A percentile compares a stretch with the other conserved stretches of the same genome.
These are phyloP conservation scores for Cadophora sp. DNA, from an alignment of 2,329 filamentous ascomycete species.

Conservation along the genomic window DNA sequence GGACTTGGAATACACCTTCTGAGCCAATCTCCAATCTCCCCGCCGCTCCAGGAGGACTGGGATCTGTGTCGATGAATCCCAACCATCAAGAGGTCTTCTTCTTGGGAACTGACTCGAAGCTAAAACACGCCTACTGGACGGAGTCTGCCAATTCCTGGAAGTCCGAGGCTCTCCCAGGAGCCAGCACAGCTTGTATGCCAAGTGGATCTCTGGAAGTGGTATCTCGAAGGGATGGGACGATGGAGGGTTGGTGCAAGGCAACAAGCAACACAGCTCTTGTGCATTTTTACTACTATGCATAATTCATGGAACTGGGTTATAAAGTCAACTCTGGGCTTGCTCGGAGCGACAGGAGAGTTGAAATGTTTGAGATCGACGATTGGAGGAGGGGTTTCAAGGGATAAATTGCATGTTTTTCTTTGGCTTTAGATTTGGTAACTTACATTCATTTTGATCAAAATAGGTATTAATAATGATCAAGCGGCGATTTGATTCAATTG, in stretches of 20 bases:
- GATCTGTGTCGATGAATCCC: not conserved
- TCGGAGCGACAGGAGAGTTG: not conserved
- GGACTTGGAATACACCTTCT: not conserved
- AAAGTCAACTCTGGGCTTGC: too few relatives aligned
- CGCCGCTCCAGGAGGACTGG: not conserved
- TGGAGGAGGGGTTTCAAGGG: too few relatives aligned
- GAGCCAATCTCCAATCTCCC: conserved; percentile 4
- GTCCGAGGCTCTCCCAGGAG: not conserved
- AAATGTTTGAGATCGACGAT: too few relatives aligned
- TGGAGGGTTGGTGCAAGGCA: conserved; percentile 7
- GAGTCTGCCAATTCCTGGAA: not conserved
- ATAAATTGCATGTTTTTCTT: too few relatives aligned
- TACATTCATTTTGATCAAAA: too few relatives aligned
- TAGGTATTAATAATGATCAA: too few relatives aligned
- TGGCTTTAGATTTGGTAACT: too few relatives aligned
- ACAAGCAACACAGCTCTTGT: not conserved
- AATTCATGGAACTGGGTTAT: not conserved
- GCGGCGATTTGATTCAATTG: too few relatives aligned
- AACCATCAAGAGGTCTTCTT: conserved; percentile 10
- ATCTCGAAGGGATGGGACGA: not conserved
- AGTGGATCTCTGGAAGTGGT: conserved; percentile 6
- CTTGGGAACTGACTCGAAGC: not conserved
- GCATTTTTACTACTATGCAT: conserved; percentile 3
- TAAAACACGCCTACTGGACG: not conserved
- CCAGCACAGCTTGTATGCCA: not conserved